phyloP scores from a whole-genome alignment of 306 rosid genomes.

The Prunus dulcis region DNA sequence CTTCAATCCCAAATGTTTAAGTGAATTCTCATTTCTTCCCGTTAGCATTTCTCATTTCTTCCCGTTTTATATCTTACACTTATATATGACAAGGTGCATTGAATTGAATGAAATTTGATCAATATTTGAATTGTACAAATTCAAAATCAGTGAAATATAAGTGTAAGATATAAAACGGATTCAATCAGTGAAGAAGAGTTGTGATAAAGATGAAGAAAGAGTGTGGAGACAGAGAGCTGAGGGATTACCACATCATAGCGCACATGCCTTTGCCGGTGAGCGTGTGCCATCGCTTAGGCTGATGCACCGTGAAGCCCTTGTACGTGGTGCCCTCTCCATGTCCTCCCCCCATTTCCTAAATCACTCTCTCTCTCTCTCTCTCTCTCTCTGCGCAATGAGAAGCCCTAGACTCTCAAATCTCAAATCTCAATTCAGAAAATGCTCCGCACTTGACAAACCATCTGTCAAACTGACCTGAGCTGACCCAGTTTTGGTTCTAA shows the following conservation, averaged over 20 bases:
- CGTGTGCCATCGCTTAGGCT: constrained; percentile 80
- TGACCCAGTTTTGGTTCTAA: neutral
- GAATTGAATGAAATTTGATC: constrained; percentile 1
- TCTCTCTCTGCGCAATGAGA: neutral
- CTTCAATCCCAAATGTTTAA: neutral
- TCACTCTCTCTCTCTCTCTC: constrained; percentile 1
- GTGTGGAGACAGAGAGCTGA: neutral
- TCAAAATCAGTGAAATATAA: too few species aligned
- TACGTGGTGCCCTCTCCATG: constrained; percentile 49
- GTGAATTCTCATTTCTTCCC: neutral
- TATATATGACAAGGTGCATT: neutral
- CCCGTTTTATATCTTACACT: too few species aligned
- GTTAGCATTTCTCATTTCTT: neutral
- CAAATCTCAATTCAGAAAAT: neutral
- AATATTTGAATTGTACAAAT: neutral
- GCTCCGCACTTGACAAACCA: neutral
- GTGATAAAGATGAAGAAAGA: neutral
- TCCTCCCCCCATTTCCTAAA: constrained; percentile 43
- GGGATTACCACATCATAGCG: constrained; percentile 78
- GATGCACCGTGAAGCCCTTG: constrained; percentile 50
- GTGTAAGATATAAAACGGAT: too few species aligned
- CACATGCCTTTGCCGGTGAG: constrained; percentile 96
- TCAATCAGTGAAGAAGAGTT: neutral
- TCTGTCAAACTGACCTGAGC: neutral
- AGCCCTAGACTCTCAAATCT: neutral